Evolutionary conservation across 192 early-diverging fungal genomes (phyloP).

Genomic region (Pilobolus umbonatus): DNA sequence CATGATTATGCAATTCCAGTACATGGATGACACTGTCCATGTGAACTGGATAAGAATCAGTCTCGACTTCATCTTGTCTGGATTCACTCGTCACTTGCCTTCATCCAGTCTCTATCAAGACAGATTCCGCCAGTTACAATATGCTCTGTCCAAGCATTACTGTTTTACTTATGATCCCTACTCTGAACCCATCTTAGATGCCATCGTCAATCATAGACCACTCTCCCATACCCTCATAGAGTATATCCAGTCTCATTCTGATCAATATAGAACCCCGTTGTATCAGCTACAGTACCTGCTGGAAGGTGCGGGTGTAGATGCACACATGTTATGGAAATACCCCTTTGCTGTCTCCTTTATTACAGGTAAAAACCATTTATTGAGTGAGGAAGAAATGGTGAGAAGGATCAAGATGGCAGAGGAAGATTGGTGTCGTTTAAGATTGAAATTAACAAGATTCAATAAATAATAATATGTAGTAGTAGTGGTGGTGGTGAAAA

Average conservation of each 20-base stretch:
- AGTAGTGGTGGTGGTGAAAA: no score
- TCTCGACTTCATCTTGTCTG: no score
- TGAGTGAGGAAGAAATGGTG: slow-evolving; percentile 33
- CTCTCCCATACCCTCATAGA: slow-evolving; percentile 4
- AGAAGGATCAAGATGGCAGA: slow-evolving; percentile 25
- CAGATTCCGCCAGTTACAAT: slow-evolving; percentile 4
- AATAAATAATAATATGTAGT: no score
- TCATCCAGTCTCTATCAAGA: slow-evolving; percentile 18
- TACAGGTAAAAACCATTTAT: slow-evolving; percentile 15
- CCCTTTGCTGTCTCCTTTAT: slow-evolving; percentile 31
- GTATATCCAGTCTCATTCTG: slow-evolving; percentile 27
- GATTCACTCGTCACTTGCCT: no score
- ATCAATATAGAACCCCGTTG: slow-evolving; percentile 26
- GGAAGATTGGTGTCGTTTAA: slow-evolving; percentile 27
- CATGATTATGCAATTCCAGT: no score
- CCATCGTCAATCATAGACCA: slow-evolving; percentile 7
- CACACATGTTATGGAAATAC: slow-evolving; percentile 33
- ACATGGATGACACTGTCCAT: no score
- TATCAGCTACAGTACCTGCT: slow-evolving; percentile 21
- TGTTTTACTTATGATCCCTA: slow-evolving; percentile 29
- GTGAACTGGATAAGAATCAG: slow-evolving; percentile 27
- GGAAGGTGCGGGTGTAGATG: slow-evolving; percentile 26
- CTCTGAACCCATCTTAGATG: slow-evolving; percentile 24
- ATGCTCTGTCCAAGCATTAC: slow-evolving; percentile 13
- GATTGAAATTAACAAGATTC: slow-evolving; percentile 1